A percentile compares a stretch with the other conserved stretches of the same genome.
phyloP scores from a whole-genome alignment of 73 alveolate genomes.

The Tetrahymena elliotti region DNA sequence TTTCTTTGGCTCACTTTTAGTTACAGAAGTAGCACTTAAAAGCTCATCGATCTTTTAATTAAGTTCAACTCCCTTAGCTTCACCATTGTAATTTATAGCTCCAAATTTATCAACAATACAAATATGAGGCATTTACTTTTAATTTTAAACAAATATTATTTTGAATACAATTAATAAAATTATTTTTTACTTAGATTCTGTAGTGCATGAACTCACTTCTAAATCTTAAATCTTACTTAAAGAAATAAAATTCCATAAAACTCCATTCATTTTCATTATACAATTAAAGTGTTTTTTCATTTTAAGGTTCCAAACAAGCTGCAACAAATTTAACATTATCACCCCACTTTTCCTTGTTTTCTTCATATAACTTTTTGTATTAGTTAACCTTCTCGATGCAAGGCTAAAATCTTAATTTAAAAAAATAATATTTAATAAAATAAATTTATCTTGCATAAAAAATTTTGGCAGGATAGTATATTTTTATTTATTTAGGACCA shows the following conservation, averaged over 20 bases:
- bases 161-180: neutral
- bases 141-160: neutral
- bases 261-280: neutral
- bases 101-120: neutral
- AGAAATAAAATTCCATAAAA: neutral
- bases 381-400: neutral
- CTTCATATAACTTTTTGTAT: neutral
- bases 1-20: neutral
- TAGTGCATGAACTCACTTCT: neutral
- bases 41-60: neutral
- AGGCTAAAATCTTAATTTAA: neutral
- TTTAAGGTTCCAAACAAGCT: neutral
- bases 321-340: conserved; percentile 15
- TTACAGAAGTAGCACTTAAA: neutral
- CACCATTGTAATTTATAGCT: neutral
- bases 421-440: neutral
- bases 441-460: no score
- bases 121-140: neutral
- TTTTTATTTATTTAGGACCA: no score
- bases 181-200: neutral
- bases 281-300: neutral
- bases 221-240: neutral
- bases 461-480: no score
- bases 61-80: neutral
- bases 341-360: conserved; percentile 25